These are phyloP conservation scores for Phaffia tasmanica DNA, from an alignment of 768 basidiomycete genomes.

Conservation along the genomic window DNA sequence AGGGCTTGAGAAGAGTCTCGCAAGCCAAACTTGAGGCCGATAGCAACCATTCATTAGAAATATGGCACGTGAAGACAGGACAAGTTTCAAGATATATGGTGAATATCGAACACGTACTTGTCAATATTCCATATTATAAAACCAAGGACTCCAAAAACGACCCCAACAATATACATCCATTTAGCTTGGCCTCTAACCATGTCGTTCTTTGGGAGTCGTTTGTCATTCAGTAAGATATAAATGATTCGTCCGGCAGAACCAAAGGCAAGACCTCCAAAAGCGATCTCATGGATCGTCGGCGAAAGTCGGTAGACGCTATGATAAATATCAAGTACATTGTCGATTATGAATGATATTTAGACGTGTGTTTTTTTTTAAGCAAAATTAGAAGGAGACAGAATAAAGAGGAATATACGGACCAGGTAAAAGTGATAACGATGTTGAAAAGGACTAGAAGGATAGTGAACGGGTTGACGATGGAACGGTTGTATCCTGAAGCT, in stretches of 20 bases:
- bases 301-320: conserved; percentile 2
- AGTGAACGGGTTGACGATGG: conserved; percentile 9
- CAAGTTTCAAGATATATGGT: background rate
- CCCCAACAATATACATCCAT: background rate
- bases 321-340: too few relatives aligned
- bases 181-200: background rate
- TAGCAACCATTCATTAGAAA: background rate
- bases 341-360: too few relatives aligned
- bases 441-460: conserved; percentile 13
- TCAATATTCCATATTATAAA: conserved; percentile 22
- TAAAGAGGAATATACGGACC: background rate
- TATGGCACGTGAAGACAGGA: background rate
- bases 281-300: conserved; percentile 19
- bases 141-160: background rate
- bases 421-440: conserved; percentile 10
- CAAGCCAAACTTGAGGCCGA: background rate
- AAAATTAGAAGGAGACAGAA: background rate
- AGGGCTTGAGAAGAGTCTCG: conserved; percentile 1
- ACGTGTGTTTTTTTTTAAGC: too few relatives aligned
- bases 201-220: background rate
- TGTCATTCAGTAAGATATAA: background rate
- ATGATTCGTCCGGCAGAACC: conserved; percentile 11
- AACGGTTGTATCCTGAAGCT: conserved; percentile 7
- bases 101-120: conserved; percentile 13
- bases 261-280: conserved; percentile 18